These are phyloP conservation scores for Podila epigama DNA, from an alignment of 192 early-diverging fungal genomes.

Conservation along the genomic window DNA sequence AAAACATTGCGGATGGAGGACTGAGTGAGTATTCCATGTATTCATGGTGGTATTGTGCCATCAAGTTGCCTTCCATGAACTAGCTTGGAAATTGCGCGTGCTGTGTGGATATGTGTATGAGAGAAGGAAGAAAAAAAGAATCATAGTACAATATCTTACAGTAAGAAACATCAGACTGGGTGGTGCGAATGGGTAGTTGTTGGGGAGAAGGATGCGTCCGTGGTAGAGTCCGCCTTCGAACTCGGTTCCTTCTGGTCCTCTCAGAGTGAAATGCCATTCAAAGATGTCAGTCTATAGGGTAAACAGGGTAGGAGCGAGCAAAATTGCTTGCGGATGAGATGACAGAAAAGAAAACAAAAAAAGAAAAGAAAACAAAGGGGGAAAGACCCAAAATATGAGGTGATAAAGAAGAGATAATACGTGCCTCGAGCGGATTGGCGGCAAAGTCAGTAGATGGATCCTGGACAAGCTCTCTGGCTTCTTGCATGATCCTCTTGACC, in stretches of 20 bases:
- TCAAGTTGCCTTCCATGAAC: too few species aligned
- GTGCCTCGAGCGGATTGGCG: constrained; percentile 74
- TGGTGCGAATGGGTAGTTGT: constrained; percentile 95
- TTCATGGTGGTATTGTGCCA: too few species aligned
- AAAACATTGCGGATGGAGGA: too few species aligned
- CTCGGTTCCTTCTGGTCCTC: constrained; percentile 86
- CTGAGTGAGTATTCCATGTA: too few species aligned
- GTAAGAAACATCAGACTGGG: constrained; percentile 82
- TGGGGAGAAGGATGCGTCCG: constrained; percentile 90
- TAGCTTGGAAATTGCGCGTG: too few species aligned
- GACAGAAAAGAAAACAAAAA: background rate
- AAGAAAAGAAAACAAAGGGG: background rate
- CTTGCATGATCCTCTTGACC: constrained; percentile 85
- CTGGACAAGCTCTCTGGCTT: constrained; percentile 72
- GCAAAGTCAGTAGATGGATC: constrained; percentile 76
- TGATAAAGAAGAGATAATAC: background rate
- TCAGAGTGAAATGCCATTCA: constrained; percentile 97
- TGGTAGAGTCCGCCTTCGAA: constrained; percentile 91
- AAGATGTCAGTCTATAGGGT: constrained; percentile 84
- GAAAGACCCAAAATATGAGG: background rate
- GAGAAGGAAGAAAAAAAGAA: background rate
- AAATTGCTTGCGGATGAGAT: background rate
- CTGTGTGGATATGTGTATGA: too few species aligned
- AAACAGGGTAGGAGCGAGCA: background rate
- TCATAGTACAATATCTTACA: constrained; percentile 48